Conservation (phyloP, 495 filamentous ascomycete genomes). For the Barbatosphaeria neglecta region DNA sequence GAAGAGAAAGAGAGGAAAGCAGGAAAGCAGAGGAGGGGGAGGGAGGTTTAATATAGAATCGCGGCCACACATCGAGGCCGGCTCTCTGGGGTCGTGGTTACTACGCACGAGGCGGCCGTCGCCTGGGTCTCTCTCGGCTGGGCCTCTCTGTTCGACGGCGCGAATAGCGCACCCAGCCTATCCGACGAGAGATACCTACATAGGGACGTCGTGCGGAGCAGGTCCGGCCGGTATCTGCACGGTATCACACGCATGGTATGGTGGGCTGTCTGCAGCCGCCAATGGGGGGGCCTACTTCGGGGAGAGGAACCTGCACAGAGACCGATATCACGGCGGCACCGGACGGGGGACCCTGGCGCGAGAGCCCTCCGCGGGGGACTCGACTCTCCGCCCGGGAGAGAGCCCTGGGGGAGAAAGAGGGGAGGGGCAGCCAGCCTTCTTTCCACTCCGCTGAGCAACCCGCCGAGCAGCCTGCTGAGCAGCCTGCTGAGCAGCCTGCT, state of each 20-base stretch:
- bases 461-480: no score
- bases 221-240: conserved; percentile 2
- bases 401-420: no score
- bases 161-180: conserved; percentile 3
- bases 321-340: conserved; percentile 14
- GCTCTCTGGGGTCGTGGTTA: no score
- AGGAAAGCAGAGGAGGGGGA: conserved; percentile 22
- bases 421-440: neutral
- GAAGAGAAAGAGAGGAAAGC: conserved; percentile 41
- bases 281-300: conserved; percentile 10
- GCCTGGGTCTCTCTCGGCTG: neutral
- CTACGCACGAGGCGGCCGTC: conserved; percentile 7
- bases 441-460: no score
- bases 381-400: no score
- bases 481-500: no score
- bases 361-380: no score
- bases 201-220: no score
- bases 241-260: neutral
- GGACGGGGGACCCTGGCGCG: no score
- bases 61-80: conserved; percentile 13
- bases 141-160: conserved; percentile 4
- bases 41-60: conserved; percentile 36
- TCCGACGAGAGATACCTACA: no score
- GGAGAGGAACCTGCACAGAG: neutral
- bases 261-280: conserved; percentile 2